Percentiles rank a stretch among this genome's conserved stretches.
These are phyloP conservation scores for Fraxinus nigra DNA, from an alignment of 305 asterid genomes.

Conservation along the genomic window DNA sequence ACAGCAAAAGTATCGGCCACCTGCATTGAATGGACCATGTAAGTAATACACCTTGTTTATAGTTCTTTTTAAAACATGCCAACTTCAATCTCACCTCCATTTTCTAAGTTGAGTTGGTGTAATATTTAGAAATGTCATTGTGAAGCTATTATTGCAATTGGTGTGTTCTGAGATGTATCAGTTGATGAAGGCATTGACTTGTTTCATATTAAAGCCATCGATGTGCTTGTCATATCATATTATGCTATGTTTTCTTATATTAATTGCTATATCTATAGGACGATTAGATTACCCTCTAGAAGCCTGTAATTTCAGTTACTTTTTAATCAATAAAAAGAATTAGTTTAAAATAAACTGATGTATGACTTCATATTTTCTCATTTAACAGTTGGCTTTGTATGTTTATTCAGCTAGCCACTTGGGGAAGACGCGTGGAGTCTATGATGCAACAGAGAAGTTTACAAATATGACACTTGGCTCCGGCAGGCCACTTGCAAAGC, in stretches of 20 bases:
- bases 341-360: not conserved
- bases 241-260: not conserved
- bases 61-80: not conserved
- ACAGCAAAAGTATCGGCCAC: conserved; percentile 84
- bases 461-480: conserved; percentile 51
- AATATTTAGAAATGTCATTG: not conserved
- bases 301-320: not conserved
- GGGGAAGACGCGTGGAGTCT: conserved; percentile 41
- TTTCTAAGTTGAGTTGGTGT: not conserved
- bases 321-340: not conserved
- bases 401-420: conserved; percentile 32
- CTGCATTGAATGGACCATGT: conserved; percentile 58
- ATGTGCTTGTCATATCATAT: not conserved
- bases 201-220: not conserved
- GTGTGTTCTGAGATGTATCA: not conserved
- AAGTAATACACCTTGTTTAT: conserved; percentile 27
- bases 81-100: not conserved
- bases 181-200: not conserved
- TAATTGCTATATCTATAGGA: not conserved
- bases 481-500: conserved; percentile 45
- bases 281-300: not conserved
- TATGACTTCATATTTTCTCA: not conserved
- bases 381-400: not conserved
- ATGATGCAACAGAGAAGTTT: conserved; percentile 58
- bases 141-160: not conserved